phyloP scores from a whole-genome alignment of 2,329 filamentous ascomycete species.

The Immersiporthe knoxdaviesiana region DNA sequence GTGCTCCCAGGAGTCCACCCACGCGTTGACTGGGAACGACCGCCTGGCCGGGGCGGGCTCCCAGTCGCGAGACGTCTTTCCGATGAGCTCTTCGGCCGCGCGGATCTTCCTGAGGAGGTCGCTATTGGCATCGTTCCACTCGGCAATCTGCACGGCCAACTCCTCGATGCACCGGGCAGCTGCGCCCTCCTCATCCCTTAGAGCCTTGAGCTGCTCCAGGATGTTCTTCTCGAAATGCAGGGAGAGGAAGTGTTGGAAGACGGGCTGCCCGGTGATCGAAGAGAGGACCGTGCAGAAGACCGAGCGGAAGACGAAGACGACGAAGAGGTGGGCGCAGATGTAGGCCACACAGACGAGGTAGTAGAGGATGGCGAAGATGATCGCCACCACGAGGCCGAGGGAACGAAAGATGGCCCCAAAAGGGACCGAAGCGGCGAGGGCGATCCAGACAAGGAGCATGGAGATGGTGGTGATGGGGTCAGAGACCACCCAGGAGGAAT shows the following conservation, averaged over 20 bases:
- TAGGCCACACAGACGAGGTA: neutral
- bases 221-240: conserved; percentile 13
- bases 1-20: neutral
- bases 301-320: neutral
- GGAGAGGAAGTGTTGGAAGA: conserved; percentile 9
- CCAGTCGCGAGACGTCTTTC: neutral
- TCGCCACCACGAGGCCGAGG: neutral
- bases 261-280: conserved; percentile 11
- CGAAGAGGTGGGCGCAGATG: neutral
- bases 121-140: conserved; percentile 17
- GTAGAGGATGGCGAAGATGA: neutral
- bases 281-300: conserved; percentile 15
- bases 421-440: neutral
- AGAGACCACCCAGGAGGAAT: neutral
- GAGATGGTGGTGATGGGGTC: neutral
- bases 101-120: conserved; percentile 14
- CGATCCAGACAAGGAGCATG: neutral
- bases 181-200: conserved; percentile 4
- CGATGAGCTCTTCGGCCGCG: conserved; percentile 3
- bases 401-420: neutral
- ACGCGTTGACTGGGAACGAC: neutral
- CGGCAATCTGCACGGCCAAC: conserved; percentile 5
- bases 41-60: neutral
- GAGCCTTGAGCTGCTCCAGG: conserved; percentile 7
- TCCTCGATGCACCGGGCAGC: conserved; percentile 1